phyloP scores from a whole-genome alignment of 768 basidiomycete species.

The Mycena rosella region DNA sequence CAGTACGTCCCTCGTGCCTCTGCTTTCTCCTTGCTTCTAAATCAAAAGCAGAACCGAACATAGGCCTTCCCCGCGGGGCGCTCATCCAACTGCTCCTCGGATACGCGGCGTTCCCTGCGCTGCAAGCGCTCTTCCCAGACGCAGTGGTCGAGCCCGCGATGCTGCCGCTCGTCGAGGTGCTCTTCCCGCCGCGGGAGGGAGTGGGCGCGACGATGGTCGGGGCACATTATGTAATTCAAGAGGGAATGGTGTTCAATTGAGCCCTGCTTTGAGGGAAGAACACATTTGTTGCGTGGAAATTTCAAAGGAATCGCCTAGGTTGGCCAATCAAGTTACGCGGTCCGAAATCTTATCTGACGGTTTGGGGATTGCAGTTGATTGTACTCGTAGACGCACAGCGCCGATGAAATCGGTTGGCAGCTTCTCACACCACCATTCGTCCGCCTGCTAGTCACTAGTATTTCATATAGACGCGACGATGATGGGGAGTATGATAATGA shows the following conservation, averaged over 20 bases:
- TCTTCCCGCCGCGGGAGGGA: constrained; percentile 8
- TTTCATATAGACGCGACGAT: no score
- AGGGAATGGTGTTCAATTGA: neutral
- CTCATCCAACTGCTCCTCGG: constrained; percentile 21
- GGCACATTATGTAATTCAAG: neutral
- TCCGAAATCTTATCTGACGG: no score
- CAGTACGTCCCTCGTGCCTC: neutral
- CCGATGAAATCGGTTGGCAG: no score
- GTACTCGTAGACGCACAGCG: no score
- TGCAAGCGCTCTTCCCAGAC: constrained; percentile 1
- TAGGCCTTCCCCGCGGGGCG: constrained; percentile 7
- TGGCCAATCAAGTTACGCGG: no score
- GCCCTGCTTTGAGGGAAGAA: no score
- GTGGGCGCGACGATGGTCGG: constrained; percentile 4
- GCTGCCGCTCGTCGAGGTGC: constrained; percentile 18
- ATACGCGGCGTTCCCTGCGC: constrained; percentile 6
- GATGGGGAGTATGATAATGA: no score
- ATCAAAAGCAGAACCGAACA: neutral
- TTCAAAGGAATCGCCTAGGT: no score
- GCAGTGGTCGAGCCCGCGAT: constrained; percentile 5
- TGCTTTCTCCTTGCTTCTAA: neutral
- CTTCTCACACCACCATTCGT: no score
- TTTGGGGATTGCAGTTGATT: no score
- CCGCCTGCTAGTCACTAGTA: no score
- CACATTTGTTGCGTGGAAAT: no score